Conservation (phyloP, 306 rosid genomes). For the Hippophae gyantsensis region DNA sequence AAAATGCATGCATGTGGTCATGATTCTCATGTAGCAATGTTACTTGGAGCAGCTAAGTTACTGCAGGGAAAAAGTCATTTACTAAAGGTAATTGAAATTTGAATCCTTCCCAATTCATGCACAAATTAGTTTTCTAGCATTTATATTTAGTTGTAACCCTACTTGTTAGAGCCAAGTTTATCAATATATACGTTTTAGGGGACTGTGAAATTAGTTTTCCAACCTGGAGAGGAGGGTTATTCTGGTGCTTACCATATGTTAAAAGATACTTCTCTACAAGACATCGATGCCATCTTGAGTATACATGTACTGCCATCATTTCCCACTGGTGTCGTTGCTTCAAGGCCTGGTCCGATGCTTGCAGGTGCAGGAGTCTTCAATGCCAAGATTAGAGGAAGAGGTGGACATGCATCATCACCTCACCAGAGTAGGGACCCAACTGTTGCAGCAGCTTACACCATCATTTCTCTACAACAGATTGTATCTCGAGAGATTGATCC, state of each 20-base stretch:
- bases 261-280: slow-evolving; percentile 21
- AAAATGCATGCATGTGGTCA: slow-evolving; percentile 51
- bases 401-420: slow-evolving; percentile 36
- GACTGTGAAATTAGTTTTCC: slow-evolving; percentile 39
- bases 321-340: slow-evolving; percentile 32
- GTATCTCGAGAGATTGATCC: slow-evolving; percentile 36
- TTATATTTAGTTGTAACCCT: neutral
- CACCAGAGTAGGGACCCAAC: slow-evolving; percentile 30
- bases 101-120: neutral
- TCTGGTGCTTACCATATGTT: slow-evolving; percentile 36
- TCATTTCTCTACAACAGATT: slow-evolving; percentile 36
- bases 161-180: neutral
- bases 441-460: slow-evolving; percentile 29
- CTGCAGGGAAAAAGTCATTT: slow-evolving; percentile 21
- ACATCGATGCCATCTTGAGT: slow-evolving; percentile 24
- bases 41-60: slow-evolving; percentile 48
- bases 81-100: slow-evolving; percentile 15
- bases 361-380: slow-evolving; percentile 31
- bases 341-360: slow-evolving; percentile 29
- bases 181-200: slow-evolving; percentile 16
- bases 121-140: neutral
- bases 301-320: slow-evolving; percentile 27
- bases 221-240: slow-evolving; percentile 34
- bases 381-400: slow-evolving; percentile 28
- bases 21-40: slow-evolving; percentile 51